These are phyloP conservation scores for Potentilla sterilis DNA, from an alignment of 306 rosid species.

Conservation along the genomic window DNA sequence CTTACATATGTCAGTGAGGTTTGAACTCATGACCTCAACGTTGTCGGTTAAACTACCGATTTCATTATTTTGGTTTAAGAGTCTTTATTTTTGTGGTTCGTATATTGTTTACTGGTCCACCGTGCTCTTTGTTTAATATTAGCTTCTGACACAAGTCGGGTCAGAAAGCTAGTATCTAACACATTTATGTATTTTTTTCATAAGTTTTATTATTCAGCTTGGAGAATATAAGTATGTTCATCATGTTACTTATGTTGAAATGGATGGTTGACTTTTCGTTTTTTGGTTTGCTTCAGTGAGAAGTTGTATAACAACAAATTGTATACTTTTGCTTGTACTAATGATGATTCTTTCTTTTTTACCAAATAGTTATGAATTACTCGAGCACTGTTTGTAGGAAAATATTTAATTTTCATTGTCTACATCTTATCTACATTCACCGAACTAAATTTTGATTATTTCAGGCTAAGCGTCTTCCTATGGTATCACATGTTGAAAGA, in stretches of 20 bases:
- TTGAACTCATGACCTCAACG: too few species aligned
- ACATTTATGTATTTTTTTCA: neutral
- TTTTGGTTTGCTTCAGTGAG: neutral
- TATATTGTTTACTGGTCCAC: neutral
- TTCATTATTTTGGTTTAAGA: neutral
- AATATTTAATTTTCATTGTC: neutral
- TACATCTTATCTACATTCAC: neutral
- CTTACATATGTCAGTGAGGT: too few species aligned
- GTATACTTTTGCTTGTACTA: neutral
- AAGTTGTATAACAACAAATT: too few species aligned
- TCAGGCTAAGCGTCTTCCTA: constrained; percentile 86
- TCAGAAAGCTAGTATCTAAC: neutral
- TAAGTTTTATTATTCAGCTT: neutral
- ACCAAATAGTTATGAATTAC: neutral
- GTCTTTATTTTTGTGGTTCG: neutral
- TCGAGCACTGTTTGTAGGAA: neutral
- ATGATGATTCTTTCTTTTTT: neutral
- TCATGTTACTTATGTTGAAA: neutral
- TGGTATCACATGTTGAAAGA: constrained; percentile 44
- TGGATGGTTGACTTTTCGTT: neutral
- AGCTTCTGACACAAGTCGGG: neutral
- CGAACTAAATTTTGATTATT: constrained; percentile 24
- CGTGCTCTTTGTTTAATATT: neutral
- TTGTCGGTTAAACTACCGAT: too few species aligned
- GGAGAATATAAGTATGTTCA: neutral